A percentile compares a stretch with the other conserved stretches of the same genome.
These are phyloP conservation scores for Gossypioides kirkii DNA, from an alignment of 345 rosid species.

Conservation along the genomic window DNA sequence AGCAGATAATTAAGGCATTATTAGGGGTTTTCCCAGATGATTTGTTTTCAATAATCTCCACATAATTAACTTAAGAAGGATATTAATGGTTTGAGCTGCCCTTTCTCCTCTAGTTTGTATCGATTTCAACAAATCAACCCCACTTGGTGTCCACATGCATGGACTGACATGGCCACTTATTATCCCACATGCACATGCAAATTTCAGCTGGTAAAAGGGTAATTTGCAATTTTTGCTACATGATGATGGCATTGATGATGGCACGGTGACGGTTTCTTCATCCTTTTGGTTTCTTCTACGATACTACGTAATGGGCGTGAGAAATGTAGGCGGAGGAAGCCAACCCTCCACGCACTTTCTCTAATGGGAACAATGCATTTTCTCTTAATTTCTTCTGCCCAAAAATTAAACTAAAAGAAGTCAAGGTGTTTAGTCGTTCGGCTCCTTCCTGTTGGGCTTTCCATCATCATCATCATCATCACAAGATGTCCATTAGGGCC, in stretches of 20 bases:
- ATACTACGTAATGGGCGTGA: background rate
- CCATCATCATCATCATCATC: background rate
- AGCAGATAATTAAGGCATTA: background rate
- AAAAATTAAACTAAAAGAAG: background rate
- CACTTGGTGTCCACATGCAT: slow-evolving; percentile 12
- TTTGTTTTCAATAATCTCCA: background rate
- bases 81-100: too few species aligned
- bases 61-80: background rate
- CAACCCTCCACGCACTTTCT: background rate
- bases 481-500: background rate
- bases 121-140: slow-evolving; percentile 6
- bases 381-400: too few species aligned
- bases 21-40: background rate
- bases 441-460: background rate
- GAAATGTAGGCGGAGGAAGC: background rate
- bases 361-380: background rate
- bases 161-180: slow-evolving; percentile 18
- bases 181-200: slow-evolving; percentile 17
- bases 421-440: background rate
- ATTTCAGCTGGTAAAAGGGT: background rate
- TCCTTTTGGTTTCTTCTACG: background rate
- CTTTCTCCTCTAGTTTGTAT: background rate
- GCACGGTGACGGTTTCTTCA: background rate
- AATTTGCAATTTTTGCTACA: too few species aligned
- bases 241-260: background rate